A percentile compares a stretch with the other conserved stretches of the same genome.
These are phyloP conservation scores for Ilyonectria destructans DNA, from an alignment of 2,329 filamentous ascomycete genomes.

Conservation along the genomic window DNA sequence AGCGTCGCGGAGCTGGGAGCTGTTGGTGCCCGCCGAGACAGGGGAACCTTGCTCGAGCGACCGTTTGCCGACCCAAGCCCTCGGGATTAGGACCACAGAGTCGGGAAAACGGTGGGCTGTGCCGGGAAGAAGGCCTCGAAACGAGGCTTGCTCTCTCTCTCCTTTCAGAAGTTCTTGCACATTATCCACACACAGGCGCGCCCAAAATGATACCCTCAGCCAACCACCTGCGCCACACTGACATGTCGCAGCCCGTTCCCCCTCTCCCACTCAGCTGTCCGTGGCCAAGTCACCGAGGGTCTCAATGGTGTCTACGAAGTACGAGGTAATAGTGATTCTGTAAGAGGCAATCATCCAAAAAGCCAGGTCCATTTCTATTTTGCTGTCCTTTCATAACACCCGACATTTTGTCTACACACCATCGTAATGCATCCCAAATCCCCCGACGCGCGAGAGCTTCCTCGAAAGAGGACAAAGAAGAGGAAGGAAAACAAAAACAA, in stretches of 20 bases:
- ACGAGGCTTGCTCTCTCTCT: not conserved
- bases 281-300: not conserved
- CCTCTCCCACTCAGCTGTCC: conserved; percentile 1
- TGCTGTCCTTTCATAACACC: conserved; percentile 31
- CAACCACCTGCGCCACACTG: not conserved
- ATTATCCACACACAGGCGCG: not conserved
- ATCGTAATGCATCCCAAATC: conserved; percentile 38
- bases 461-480: conserved; percentile 23
- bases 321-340: not conserved
- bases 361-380: conserved; percentile 29
- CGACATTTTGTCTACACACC: conserved; percentile 31
- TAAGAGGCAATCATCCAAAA: conserved; percentile 22
- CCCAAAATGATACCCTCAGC: not conserved
- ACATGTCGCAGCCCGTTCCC: not conserved
- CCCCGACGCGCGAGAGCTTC: conserved; percentile 25
- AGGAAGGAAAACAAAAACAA: conserved; percentile 28
- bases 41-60: conserved; percentile 52
- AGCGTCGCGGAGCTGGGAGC: conserved; percentile 23
- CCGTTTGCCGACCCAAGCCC: conserved; percentile 55
- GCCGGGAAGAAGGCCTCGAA: conserved; percentile 24
- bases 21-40: conserved; percentile 44
- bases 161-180: not conserved
- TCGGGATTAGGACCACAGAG: conserved; percentile 54
- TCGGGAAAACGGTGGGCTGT: conserved; percentile 50
- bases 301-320: not conserved